Percentiles rank a stretch among this genome's conserved stretches.
These are phyloP conservation scores for Arabidopsis hybrid DNA, from an alignment of 441 rosid species.

Conservation along the genomic window DNA sequence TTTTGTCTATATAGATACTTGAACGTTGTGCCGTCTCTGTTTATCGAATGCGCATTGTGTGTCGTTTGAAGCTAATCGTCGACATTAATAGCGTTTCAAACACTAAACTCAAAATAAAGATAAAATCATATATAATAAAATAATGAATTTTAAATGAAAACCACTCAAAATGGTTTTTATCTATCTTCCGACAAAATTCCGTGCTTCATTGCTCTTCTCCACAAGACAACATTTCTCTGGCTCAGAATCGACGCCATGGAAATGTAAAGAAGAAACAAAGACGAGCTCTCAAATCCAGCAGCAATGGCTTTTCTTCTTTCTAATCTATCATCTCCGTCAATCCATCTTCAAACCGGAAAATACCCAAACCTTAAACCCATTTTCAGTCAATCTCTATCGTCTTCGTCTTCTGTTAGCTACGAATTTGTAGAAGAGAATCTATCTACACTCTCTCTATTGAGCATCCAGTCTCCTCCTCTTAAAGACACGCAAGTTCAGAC, in stretches of 20 bases:
- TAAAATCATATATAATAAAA: slow-evolving; percentile 3
- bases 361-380: slow-evolving; percentile 49
- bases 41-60: background rate
- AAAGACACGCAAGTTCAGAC: slow-evolving; percentile 51
- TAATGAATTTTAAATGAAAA: slow-evolving; percentile 44
- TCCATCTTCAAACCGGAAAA: slow-evolving; percentile 59
- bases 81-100: background rate
- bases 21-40: slow-evolving; percentile 10
- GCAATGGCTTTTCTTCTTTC: slow-evolving; percentile 82
- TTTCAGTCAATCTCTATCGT: slow-evolving; percentile 38
- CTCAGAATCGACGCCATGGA: slow-evolving; percentile 44
- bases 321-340: slow-evolving; percentile 66
- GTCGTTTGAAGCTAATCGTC: slow-evolving; percentile 13
- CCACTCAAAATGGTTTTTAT: slow-evolving; percentile 52
- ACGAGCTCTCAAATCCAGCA: slow-evolving; percentile 25
- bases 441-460: slow-evolving; percentile 43
- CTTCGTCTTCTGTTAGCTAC: slow-evolving; percentile 29
- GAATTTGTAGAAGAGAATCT: slow-evolving; percentile 39
- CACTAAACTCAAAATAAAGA: slow-evolving; percentile 4
- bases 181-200: slow-evolving; percentile 36
- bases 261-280: slow-evolving; percentile 31
- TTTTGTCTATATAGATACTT: background rate
- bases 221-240: slow-evolving; percentile 36
- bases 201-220: slow-evolving; percentile 17
- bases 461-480: slow-evolving; percentile 54